phyloP scores from a whole-genome alignment of 1,139 yeast species.

The Yamadazyma epiphylla region DNA sequence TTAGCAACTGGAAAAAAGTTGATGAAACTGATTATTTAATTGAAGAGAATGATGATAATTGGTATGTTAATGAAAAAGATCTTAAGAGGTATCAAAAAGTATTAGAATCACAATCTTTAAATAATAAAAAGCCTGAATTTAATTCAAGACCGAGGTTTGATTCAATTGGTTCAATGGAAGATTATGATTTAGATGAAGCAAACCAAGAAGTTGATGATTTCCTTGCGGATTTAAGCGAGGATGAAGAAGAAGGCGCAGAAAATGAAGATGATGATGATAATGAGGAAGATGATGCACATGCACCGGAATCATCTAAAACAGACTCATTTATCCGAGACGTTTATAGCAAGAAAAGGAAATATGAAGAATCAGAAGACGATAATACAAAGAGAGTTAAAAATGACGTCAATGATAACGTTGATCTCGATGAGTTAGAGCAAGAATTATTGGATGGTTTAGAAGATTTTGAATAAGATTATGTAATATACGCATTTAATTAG shows the following conservation, averaged over 20 bases:
- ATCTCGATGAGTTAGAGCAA: slow-evolving; percentile 42
- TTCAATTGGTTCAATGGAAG: slow-evolving; percentile 29
- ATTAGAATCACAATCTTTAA: slow-evolving; percentile 22
- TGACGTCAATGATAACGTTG: slow-evolving; percentile 14
- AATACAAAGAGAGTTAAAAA: slow-evolving; percentile 11
- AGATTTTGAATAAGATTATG: slow-evolving; percentile 29
- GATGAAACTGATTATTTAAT: slow-evolving; percentile 61
- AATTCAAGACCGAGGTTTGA: slow-evolving; percentile 22
- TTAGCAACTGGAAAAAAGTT: slow-evolving; percentile 71
- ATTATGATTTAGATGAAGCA: slow-evolving; percentile 51
- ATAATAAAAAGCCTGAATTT: slow-evolving; percentile 12
- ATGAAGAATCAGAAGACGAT: slow-evolving; percentile 16
- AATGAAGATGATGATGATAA: slow-evolving; percentile 26
- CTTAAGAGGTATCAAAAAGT: slow-evolving; percentile 39
- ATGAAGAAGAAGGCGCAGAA: slow-evolving; percentile 37
- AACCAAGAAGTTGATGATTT: slow-evolving; percentile 60
- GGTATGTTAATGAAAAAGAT: slow-evolving; percentile 41
- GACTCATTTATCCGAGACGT: slow-evolving; percentile 31
- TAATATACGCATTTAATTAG: too few species aligned
- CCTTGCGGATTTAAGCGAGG: slow-evolving; percentile 53
- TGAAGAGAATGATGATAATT: slow-evolving; percentile 35
- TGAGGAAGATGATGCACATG: slow-evolving; percentile 23
- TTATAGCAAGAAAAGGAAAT: slow-evolving; percentile 23
- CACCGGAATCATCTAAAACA: slow-evolving; percentile 10
- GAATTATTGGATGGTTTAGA: slow-evolving; percentile 46